phyloP scores from a whole-genome alignment of 2,329 filamentous ascomycete genomes.

The Talaromyces sp. region DNA sequence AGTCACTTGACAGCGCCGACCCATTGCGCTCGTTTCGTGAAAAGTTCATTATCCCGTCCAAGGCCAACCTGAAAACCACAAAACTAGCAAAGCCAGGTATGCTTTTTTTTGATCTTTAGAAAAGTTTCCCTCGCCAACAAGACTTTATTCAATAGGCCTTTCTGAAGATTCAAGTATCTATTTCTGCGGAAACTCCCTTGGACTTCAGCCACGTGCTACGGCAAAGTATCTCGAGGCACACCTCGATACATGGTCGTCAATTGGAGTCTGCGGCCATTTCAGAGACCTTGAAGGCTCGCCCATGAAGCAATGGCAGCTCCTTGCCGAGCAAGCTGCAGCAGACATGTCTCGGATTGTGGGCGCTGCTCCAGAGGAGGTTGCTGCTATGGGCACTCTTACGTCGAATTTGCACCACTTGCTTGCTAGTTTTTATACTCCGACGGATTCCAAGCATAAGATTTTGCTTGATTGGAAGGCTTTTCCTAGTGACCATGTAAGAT shows the following conservation, averaged over 20 bases:
- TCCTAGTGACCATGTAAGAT: slow-evolving; percentile 68
- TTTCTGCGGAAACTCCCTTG: slow-evolving; percentile 83
- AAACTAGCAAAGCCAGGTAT: slow-evolving; percentile 43
- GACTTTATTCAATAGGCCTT: slow-evolving; percentile 19
- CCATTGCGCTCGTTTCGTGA: slow-evolving; percentile 55
- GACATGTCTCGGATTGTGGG: slow-evolving; percentile 70
- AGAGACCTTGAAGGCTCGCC: slow-evolving; percentile 60
- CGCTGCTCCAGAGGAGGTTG: slow-evolving; percentile 64
- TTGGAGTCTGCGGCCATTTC: slow-evolving; percentile 81
- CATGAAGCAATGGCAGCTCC: slow-evolving; percentile 66
- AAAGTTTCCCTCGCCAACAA: not conserved
- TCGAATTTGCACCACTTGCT: slow-evolving; percentile 73
- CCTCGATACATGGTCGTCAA: slow-evolving; percentile 73
- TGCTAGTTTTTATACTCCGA: slow-evolving; percentile 74
- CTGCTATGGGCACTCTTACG: slow-evolving; percentile 81
- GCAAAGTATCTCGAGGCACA: slow-evolving; percentile 62
- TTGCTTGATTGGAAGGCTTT: slow-evolving; percentile 83
- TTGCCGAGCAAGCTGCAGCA: slow-evolving; percentile 66
- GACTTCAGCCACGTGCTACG: slow-evolving; percentile 68
- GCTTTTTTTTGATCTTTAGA: not conserved
- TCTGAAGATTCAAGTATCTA: slow-evolving; percentile 53
- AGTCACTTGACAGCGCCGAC: slow-evolving; percentile 55
- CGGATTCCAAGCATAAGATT: slow-evolving; percentile 61
- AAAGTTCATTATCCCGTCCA: slow-evolving; percentile 73
- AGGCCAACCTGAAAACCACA: slow-evolving; percentile 61